Evolutionary conservation across 257 asterid genomes (phyloP).

Genomic region (Solanum bukasovii): DNA sequence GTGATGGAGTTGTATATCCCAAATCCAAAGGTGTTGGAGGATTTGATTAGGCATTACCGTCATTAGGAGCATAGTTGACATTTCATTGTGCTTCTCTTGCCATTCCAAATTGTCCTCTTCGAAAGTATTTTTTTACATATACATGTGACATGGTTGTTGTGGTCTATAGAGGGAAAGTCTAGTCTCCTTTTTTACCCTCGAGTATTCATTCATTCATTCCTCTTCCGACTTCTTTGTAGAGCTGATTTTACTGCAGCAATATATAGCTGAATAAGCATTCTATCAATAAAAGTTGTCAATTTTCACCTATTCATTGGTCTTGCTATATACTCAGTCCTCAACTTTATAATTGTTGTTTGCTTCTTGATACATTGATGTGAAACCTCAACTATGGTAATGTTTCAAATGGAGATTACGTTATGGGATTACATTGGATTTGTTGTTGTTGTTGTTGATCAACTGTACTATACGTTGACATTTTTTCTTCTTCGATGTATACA

Average conservation of each 20-base stretch:
- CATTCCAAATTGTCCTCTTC: background rate
- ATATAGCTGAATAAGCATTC: background rate
- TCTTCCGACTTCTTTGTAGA: constrained; percentile 8
- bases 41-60: constrained; percentile 18
- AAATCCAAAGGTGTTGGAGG: constrained; percentile 45
- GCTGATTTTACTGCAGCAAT: constrained; percentile 19
- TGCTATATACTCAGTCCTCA: background rate
- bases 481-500: too few species aligned
- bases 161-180: background rate
- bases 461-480: background rate
- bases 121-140: background rate
- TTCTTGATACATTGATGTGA: background rate
- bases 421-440: background rate
- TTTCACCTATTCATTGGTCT: background rate
- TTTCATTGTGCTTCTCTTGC: constrained; percentile 15
- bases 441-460: background rate
- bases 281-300: constrained; percentile 1
- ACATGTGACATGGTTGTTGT: background rate
- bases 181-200: constrained; percentile 1
- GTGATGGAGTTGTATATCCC: constrained; percentile 51
- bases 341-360: too few species aligned
- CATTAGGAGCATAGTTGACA: background rate
- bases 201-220: background rate
- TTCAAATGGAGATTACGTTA: too few species aligned
- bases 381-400: background rate